Evolutionary conservation across 2,329 filamentous ascomycete species (phyloP).

Genomic region (Alternaria sp.): DNA sequence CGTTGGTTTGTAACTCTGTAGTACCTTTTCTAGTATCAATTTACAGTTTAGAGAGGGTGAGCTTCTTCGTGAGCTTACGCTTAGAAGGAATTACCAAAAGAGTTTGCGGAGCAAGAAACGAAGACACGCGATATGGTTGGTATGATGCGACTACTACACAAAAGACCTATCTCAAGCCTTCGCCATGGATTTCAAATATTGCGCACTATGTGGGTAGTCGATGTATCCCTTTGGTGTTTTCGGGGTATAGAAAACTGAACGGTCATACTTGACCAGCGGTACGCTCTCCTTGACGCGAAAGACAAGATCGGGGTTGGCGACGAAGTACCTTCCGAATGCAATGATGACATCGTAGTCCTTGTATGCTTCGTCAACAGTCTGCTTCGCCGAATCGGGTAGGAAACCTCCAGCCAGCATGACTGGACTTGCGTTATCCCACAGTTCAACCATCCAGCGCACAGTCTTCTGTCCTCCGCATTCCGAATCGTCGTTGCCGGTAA

Average conservation of each 20-base stretch:
- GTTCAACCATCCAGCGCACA: conserved; percentile 22
- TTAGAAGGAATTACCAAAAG: no score
- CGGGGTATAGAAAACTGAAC: conserved; percentile 29
- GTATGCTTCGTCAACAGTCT: conserved; percentile 49
- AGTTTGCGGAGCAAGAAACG: neutral
- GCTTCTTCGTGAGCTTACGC: no score
- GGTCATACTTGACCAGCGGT: conserved; percentile 52
- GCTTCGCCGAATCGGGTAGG: conserved; percentile 43
- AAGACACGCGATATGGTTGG: neutral
- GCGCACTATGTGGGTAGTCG: conserved; percentile 22
- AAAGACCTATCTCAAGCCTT: neutral
- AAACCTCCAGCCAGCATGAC: conserved; percentile 54
- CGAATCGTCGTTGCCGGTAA: conserved; percentile 23
- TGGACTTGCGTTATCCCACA: conserved; percentile 14
- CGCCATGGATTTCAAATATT: conserved; percentile 11
- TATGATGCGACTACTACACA: neutral
- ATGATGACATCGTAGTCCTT: conserved; percentile 41
- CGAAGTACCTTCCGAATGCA: conserved; percentile 57
- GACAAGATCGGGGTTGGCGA: conserved; percentile 57
- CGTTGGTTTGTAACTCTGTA: no score
- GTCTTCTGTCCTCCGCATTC: conserved; percentile 23
- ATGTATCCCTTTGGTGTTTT: conserved; percentile 24
- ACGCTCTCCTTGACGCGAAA: conserved; percentile 54
- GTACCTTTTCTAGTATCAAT: no score
- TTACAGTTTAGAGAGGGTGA: no score